A percentile compares a stretch with the other conserved stretches of the same genome.
phyloP scores from a whole-genome alignment of 805 yeast species.

The Osmozyma mogii region DNA sequence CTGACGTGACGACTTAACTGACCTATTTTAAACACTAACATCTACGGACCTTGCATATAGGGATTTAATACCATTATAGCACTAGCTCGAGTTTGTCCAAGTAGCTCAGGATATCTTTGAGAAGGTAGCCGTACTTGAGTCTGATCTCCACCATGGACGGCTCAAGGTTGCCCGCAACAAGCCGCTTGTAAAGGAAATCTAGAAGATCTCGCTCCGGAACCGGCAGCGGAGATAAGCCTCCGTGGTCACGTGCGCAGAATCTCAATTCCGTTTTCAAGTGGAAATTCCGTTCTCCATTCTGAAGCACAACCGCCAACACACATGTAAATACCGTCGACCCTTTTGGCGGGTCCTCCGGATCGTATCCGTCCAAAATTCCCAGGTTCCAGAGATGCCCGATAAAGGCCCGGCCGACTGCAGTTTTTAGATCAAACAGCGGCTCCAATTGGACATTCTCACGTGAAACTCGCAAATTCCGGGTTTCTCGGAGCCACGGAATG shows the following conservation, averaged over 20 bases:
- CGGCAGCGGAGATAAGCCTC: constrained; percentile 1
- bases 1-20: background rate
- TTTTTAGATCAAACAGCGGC: constrained; percentile 6
- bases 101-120: constrained; percentile 5
- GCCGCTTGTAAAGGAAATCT: constrained; percentile 7
- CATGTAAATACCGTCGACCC: constrained; percentile 2
- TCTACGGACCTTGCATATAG: background rate
- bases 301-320: constrained; percentile 7
- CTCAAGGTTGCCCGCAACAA: constrained; percentile 6
- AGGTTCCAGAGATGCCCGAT: constrained; percentile 7
- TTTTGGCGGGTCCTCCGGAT: background rate
- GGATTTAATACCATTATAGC: constrained; percentile 2
- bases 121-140: constrained; percentile 7
- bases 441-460: constrained; percentile 7
- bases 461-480: constrained; percentile 6
- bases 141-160: constrained; percentile 8
- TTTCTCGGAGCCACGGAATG: constrained; percentile 9
- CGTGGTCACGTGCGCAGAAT: constrained; percentile 5
- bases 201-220: background rate
- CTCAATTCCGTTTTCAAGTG: constrained; percentile 5
- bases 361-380: constrained; percentile 11
- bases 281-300: constrained; percentile 3
- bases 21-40: background rate
- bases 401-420: constrained; percentile 10
- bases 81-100: constrained; percentile 10